A percentile compares a stretch with the other conserved stretches of the same genome.
Evolutionary conservation across 2,329 filamentous ascomycete genomes (phyloP).

Genomic region (Albifimbria verrucaria): DNA sequence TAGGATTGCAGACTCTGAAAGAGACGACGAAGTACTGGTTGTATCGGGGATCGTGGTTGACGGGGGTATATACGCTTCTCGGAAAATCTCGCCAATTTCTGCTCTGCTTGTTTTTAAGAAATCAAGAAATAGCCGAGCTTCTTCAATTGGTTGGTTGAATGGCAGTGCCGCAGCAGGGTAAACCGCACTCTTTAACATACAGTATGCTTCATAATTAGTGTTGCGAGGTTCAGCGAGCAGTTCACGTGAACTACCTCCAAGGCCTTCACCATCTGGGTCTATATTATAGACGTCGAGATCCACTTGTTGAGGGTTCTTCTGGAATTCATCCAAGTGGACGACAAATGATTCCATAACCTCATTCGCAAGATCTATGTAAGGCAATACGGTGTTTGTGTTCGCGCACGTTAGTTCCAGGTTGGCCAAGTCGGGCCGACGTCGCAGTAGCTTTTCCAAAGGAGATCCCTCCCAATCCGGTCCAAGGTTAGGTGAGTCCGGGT

Average conservation of each 20-base stretch:
- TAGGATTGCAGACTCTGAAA: no score
- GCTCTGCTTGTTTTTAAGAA: background rate
- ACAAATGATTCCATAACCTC: constrained; percentile 8
- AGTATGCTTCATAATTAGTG: background rate
- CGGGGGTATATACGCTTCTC: background rate
- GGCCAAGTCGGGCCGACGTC: constrained; percentile 5
- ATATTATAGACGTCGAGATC: background rate
- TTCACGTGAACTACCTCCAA: background rate
- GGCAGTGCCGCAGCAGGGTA: background rate
- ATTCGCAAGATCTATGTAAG: constrained; percentile 8
- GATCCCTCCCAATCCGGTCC: background rate
- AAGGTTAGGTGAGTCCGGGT: background rate
- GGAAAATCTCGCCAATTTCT: background rate
- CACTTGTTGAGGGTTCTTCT: background rate
- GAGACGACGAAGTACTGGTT: background rate
- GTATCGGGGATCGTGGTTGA: background rate
- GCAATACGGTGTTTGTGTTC: constrained; percentile 6
- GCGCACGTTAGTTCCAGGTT: constrained; percentile 6
- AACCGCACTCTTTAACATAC: background rate
- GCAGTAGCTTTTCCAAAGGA: background rate
- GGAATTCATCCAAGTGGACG: background rate
- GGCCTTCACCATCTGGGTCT: background rate
- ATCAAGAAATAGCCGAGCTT: background rate
- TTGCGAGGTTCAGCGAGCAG: background rate
- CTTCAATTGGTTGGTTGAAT: background rate